These are phyloP conservation scores for Sordariomycetes sp. DNA, from an alignment of 2,329 filamentous ascomycete genomes.

Conservation along the genomic window DNA sequence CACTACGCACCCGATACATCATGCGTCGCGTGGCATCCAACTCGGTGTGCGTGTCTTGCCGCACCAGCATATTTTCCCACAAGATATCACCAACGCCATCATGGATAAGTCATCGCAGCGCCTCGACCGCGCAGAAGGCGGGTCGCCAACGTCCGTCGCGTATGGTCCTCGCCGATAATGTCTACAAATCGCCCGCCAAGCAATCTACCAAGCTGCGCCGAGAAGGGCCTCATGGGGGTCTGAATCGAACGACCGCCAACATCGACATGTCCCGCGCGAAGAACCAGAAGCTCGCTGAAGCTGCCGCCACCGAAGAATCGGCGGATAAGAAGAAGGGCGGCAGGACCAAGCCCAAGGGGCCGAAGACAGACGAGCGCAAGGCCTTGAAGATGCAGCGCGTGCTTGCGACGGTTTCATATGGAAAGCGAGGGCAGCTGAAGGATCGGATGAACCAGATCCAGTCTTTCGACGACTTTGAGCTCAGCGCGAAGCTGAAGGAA, in stretches of 20 bases:
- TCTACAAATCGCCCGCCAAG: too few relatives aligned
- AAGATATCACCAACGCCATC: slow-evolving; percentile 6
- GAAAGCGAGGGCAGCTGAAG: slow-evolving; percentile 44
- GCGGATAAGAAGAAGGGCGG: slow-evolving; percentile 11
- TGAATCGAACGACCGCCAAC: slow-evolving; percentile 45
- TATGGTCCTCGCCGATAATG: slow-evolving; percentile 48
- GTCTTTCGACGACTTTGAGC: slow-evolving; percentile 70
- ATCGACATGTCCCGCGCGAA: slow-evolving; percentile 14
- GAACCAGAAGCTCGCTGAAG: neutral
- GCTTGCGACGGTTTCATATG: slow-evolving; percentile 69
- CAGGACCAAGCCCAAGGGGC: slow-evolving; percentile 24
- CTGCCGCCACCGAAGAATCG: slow-evolving; percentile 8
- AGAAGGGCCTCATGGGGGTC: slow-evolving; percentile 43
- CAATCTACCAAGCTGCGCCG: slow-evolving; percentile 19
- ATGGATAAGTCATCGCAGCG: slow-evolving; percentile 16
- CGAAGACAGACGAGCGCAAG: slow-evolving; percentile 40
- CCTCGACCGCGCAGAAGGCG: slow-evolving; percentile 7
- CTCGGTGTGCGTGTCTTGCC: slow-evolving; percentile 14
- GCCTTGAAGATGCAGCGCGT: slow-evolving; percentile 91
- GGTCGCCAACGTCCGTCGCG: slow-evolving; percentile 46
- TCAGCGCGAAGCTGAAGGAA: slow-evolving; percentile 63
- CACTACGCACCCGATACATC: neutral
- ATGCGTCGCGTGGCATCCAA: slow-evolving; percentile 4
- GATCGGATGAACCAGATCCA: slow-evolving; percentile 56
- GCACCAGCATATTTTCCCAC: neutral